Percentiles rank a stretch among this genome's conserved stretches.
These are phyloP conservation scores for Erodium moschatum DNA, from an alignment of 441 rosid genomes.

Conservation along the genomic window DNA sequence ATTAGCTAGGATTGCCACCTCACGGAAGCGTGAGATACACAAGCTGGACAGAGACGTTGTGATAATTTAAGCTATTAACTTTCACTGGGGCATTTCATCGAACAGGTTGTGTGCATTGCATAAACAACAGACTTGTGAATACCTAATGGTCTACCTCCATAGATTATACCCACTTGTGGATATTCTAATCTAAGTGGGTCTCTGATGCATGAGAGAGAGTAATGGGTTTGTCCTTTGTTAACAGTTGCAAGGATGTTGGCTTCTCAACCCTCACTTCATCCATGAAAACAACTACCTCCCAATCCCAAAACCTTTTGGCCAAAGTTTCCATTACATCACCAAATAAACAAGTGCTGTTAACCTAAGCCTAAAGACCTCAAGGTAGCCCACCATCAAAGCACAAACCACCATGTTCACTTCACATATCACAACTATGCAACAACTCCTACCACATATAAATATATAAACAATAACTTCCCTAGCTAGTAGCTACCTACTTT, in stretches of 20 bases:
- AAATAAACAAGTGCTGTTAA: conserved; percentile 8
- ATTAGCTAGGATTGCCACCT: conserved; percentile 23
- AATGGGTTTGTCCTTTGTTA: too few species aligned
- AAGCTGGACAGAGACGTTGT: neutral
- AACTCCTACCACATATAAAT: too few species aligned
- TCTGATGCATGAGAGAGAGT: too few species aligned
- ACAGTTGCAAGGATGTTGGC: too few species aligned
- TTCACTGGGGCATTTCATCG: neutral
- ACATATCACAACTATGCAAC: too few species aligned
- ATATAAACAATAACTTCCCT: too few species aligned
- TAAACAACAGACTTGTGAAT: conserved; percentile 24
- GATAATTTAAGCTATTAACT: conserved; percentile 6
- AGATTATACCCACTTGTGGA: conserved; percentile 14
- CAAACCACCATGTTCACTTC: too few species aligned
- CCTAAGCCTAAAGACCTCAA: too few species aligned
- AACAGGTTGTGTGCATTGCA: conserved; percentile 27
- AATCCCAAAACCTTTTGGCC: conserved; percentile 14
- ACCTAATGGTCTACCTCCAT: neutral
- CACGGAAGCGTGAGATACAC: conserved; percentile 6
- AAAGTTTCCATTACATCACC: conserved; percentile 14
- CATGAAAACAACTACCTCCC: neutral
- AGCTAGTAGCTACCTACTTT: too few species aligned
- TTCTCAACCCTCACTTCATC: neutral
- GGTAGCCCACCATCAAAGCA: too few species aligned
- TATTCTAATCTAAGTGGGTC: conserved; percentile 16